phyloP scores from a whole-genome alignment of 495 filamentous ascomycete species.

The Hypomontagnella monticulosa region DNA sequence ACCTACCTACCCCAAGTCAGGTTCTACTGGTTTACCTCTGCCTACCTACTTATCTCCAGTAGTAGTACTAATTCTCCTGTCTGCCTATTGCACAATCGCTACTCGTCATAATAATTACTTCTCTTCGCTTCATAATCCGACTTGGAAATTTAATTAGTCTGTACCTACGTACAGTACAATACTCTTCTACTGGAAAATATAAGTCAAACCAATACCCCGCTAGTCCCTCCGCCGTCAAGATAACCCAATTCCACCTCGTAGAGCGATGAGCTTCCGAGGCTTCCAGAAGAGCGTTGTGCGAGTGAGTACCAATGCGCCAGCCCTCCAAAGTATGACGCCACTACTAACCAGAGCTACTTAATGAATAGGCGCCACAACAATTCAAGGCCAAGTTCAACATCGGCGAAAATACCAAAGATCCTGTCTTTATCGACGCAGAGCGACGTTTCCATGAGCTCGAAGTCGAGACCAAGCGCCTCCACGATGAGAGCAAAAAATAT shows the following conservation, averaged over 20 bases:
- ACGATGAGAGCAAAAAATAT: constrained; percentile 95
- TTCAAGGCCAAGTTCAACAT: constrained; percentile 93
- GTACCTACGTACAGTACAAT: neutral
- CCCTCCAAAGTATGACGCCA: constrained; percentile 1
- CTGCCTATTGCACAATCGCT: constrained; percentile 1
- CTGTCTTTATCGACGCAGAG: constrained; percentile 94
- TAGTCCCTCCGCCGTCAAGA: neutral
- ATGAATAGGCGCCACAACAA: constrained; percentile 81
- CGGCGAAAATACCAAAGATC: constrained; percentile 92
- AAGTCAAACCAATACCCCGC: constrained; percentile 15
- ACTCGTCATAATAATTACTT: neutral
- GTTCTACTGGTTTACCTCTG: neutral
- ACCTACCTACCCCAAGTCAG: constrained; percentile 11
- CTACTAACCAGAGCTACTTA: constrained; percentile 14
- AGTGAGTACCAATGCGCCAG: constrained; percentile 58
- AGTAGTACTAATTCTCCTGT: neutral
- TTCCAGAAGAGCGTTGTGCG: constrained; percentile 88
- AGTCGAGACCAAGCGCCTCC: constrained; percentile 92
- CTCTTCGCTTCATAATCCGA: constrained; percentile 1
- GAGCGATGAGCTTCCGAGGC: constrained; percentile 93
- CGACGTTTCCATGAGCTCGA: constrained; percentile 94
- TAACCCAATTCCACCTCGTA: constrained; percentile 7
- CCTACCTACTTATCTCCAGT: constrained; percentile 3
- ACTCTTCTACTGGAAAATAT: neutral
- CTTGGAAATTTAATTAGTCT: no score